Conservation (phyloP, 768 basidiomycete species). For the Tylopilus rubrobrunneus region DNA sequence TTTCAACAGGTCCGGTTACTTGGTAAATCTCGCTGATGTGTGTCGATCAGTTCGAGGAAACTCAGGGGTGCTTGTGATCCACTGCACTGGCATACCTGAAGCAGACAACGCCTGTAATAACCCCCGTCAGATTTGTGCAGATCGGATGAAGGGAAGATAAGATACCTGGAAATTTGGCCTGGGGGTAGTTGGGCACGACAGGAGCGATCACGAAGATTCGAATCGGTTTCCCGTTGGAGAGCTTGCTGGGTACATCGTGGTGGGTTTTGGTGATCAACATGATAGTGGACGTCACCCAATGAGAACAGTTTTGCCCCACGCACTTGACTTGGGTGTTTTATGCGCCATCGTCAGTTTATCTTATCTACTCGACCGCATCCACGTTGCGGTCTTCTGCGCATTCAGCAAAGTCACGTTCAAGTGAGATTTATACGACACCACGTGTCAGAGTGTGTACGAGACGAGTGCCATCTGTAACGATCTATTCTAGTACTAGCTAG, state of each 20-base stretch:
- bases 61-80: neutral
- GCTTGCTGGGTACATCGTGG: conserved; percentile 71
- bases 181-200: conserved; percentile 73
- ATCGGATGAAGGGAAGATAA: neutral
- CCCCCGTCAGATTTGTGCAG: neutral
- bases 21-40: conserved; percentile 83
- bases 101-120: conserved; percentile 64
- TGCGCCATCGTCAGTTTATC: too few species aligned
- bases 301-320: neutral
- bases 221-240: conserved; percentile 62
- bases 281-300: conserved; percentile 6
- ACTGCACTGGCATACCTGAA: conserved; percentile 53
- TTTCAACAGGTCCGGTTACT: conserved; percentile 95
- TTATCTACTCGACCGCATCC: too few species aligned
- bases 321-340: too few species aligned
- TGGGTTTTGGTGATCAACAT: conserved; percentile 85
- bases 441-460: too few species aligned
- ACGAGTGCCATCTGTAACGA: too few species aligned
- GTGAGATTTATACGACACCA: too few species aligned
- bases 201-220: conserved; percentile 84
- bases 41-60: neutral
- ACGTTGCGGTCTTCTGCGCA: too few species aligned
- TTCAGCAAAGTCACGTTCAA: too few species aligned
- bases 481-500: too few species aligned
- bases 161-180: conserved; percentile 86